A percentile compares a stretch with the other conserved stretches of the same genome.
phyloP scores from a whole-genome alignment of 2,329 filamentous ascomycete genomes.

The Penicillium palitans region DNA sequence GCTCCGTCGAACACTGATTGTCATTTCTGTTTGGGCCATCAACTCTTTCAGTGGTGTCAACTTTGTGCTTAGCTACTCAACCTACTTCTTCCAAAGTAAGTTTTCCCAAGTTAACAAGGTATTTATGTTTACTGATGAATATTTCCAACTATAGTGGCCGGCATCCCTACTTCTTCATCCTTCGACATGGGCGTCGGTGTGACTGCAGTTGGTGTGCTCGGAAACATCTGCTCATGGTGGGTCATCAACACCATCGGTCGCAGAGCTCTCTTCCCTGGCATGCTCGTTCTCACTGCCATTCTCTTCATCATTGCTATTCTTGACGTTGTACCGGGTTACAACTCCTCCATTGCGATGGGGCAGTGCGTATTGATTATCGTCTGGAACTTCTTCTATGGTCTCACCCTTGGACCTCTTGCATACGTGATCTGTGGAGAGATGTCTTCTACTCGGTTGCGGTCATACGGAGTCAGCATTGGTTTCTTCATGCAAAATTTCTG shows the following conservation, averaged over 20 bases:
- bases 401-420: constrained; percentile 10
- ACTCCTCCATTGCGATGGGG: constrained; percentile 4
- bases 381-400: constrained; percentile 13
- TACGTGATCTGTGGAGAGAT: constrained; percentile 13
- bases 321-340: constrained; percentile 8
- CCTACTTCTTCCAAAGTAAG: constrained; percentile 13
- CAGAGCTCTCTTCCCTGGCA: constrained; percentile 35
- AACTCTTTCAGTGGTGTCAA: constrained; percentile 12
- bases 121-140: background rate
- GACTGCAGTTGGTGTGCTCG: constrained; percentile 39
- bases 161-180: constrained; percentile 10
- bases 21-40: constrained; percentile 5
- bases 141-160: background rate
- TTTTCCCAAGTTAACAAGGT: background rate
- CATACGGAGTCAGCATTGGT: constrained; percentile 7
- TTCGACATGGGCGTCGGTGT: constrained; percentile 14
- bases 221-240: constrained; percentile 37
- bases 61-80: constrained; percentile 12
- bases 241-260: constrained; percentile 37
- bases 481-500: constrained; percentile 8
- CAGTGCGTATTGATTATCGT: constrained; percentile 9
- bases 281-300: constrained; percentile 32
- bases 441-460: constrained; percentile 9
- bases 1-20: constrained; percentile 10
- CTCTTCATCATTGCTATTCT: constrained; percentile 29